A percentile compares a stretch with the other conserved stretches of the same genome.
Conservation (phyloP, 2,329 filamentous ascomycete species). For the Elsinoe fawcettii region DNA sequence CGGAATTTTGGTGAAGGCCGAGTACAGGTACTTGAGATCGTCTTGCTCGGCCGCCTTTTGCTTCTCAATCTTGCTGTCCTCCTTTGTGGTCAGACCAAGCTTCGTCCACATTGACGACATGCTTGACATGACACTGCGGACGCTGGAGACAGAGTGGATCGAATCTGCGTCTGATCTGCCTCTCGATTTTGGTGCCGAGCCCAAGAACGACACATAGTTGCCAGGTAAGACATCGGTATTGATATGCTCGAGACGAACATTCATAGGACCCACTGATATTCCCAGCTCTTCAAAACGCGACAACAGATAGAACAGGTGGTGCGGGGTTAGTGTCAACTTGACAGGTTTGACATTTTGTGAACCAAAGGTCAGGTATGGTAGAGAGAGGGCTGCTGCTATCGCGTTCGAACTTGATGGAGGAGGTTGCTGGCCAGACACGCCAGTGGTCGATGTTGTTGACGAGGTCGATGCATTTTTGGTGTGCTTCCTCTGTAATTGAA, state of each 20-base stretch:
- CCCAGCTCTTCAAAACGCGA: conserved; percentile 90
- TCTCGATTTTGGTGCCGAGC: conserved; percentile 71
- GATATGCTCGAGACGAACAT: conserved; percentile 87
- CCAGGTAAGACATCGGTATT: conserved; percentile 78
- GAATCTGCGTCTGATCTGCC: conserved; percentile 78
- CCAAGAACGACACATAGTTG: conserved; percentile 93
- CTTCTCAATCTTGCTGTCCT: conserved; percentile 76
- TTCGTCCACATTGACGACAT: conserved; percentile 92
- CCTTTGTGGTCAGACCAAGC: conserved; percentile 67
- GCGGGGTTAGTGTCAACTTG: conserved; percentile 85
- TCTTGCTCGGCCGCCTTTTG: conserved; percentile 78
- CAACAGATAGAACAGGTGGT: conserved; percentile 93
- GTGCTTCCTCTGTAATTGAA: conserved; percentile 73
- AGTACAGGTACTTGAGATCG: conserved; percentile 93
- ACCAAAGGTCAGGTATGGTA: conserved; percentile 75
- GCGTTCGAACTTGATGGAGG: conserved; percentile 63
- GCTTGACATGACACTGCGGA: conserved; percentile 93
- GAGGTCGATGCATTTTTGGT: conserved; percentile 51
- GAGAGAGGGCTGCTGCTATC: conserved; percentile 76
- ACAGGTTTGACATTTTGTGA: conserved; percentile 81
- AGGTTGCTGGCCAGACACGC: conserved; percentile 35
- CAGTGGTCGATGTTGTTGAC: conserved; percentile 46
- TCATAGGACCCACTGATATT: conserved; percentile 91
- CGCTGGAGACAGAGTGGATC: conserved; percentile 90
- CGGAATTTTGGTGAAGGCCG: conserved; percentile 96